A percentile compares a stretch with the other conserved stretches of the same genome.
phyloP scores from a whole-genome alignment of 1,139 yeast genomes.

The Protomyces gravidus region DNA sequence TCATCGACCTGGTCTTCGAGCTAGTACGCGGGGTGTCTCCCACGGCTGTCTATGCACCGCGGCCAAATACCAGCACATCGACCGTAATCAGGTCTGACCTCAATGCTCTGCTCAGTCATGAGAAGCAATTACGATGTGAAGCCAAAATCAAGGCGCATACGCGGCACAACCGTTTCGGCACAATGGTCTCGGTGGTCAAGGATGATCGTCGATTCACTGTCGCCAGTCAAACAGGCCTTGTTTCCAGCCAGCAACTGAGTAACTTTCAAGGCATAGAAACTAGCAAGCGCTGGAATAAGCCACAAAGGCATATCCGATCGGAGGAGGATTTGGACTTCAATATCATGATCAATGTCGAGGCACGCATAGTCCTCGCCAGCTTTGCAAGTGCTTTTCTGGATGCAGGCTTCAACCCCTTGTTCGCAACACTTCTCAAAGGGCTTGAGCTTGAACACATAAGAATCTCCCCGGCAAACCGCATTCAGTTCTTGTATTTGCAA shows the following conservation, averaged over 20 bases:
- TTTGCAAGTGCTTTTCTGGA: conserved; percentile 62
- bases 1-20: conserved; percentile 67
- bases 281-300: conserved; percentile 60
- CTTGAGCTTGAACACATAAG: conserved; percentile 47
- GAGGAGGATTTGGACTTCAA: conserved; percentile 36
- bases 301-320: conserved; percentile 13
- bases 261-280: conserved; percentile 48
- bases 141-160: conserved; percentile 40
- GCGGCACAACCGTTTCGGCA: conserved; percentile 89
- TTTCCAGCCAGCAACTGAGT: conserved; percentile 3
- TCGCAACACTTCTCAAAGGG: conserved; percentile 51
- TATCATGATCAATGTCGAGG: conserved; percentile 40
- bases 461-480: conserved; percentile 41
- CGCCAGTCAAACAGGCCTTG: conserved; percentile 55
- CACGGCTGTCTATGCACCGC: conserved; percentile 36
- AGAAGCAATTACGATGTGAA: conserved; percentile 49
- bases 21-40: conserved; percentile 57
- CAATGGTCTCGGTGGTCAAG: conserved; percentile 66
- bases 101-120: conserved; percentile 55
- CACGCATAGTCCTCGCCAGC: conserved; percentile 42
- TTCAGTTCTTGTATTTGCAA: conserved; percentile 57
- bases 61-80: not conserved
- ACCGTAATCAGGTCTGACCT: conserved; percentile 39
- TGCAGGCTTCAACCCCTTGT: conserved; percentile 68
- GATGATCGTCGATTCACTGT: conserved; percentile 60